Conservation (phyloP, 1,139 yeast species). For the Kluyveromyces sp. region DNA sequence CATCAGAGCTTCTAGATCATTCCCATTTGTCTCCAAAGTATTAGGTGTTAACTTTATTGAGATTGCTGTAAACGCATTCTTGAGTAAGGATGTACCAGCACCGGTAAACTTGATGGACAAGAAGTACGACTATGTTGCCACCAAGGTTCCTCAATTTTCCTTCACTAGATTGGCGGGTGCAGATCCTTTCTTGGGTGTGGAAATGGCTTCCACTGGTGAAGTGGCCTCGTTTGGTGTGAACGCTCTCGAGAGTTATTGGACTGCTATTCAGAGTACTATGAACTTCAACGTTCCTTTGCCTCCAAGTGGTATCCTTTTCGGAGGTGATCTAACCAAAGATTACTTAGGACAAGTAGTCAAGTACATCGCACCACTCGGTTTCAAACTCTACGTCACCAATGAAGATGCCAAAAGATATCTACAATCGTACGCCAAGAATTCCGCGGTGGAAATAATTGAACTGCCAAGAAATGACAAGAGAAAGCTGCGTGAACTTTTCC, state of each 20-base stretch:
- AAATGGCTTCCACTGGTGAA: constrained; percentile 98
- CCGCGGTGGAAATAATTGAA: constrained; percentile 57
- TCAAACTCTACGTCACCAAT: constrained; percentile 74
- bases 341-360: constrained; percentile 68
- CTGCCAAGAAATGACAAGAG: constrained; percentile 93
- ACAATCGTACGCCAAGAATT: constrained; percentile 34
- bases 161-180: constrained; percentile 98
- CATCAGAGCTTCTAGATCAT: constrained; percentile 95
- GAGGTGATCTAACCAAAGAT: constrained; percentile 78
- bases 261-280: constrained; percentile 94
- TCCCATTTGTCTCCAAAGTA: constrained; percentile 98
- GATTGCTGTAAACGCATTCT: constrained; percentile 81
- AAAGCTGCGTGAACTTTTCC: constrained; percentile 87
- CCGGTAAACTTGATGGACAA: constrained; percentile 64
- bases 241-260: constrained; percentile 90
- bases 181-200: constrained; percentile 97
- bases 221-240: constrained; percentile 92
- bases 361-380: constrained; percentile 55
- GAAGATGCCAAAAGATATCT: constrained; percentile 66
- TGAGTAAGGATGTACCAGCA: constrained; percentile 49
- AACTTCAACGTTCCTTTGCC: constrained; percentile 91
- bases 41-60: constrained; percentile 90
- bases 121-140: constrained; percentile 69
- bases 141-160: constrained; percentile 96
- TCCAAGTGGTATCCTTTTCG: constrained; percentile 81